phyloP scores from a whole-genome alignment of 306 rosid species.

The Quercus variabilis region DNA sequence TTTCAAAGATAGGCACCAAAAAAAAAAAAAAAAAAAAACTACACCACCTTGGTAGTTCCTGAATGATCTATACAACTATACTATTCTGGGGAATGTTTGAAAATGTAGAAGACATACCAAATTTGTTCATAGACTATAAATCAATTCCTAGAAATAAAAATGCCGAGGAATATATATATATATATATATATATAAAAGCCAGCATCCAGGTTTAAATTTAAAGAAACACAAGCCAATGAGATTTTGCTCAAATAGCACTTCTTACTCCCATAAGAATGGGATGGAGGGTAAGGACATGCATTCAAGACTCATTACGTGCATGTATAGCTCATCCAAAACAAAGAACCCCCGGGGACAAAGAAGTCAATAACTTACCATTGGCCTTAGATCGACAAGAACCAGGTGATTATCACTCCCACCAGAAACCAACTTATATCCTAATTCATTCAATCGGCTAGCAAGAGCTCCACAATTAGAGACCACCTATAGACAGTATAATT shows the following conservation, averaged over 20 bases:
- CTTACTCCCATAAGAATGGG: background rate
- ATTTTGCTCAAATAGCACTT: background rate
- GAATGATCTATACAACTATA: too few relatives aligned
- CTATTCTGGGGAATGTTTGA: too few relatives aligned
- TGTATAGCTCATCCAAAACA: background rate
- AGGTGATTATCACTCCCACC: slow-evolving; percentile 95
- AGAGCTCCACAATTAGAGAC: slow-evolving; percentile 88
- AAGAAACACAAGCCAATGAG: too few relatives aligned
- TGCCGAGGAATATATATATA: too few relatives aligned
- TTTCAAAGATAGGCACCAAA: too few relatives aligned
- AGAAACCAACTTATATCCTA: slow-evolving; percentile 83
- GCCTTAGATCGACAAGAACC: slow-evolving; percentile 92
- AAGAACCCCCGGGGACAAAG: background rate
- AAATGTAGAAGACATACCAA: too few relatives aligned
- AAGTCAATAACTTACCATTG: slow-evolving; percentile 56
- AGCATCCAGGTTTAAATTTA: background rate
- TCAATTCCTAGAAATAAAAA: too few relatives aligned
- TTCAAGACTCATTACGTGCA: background rate
- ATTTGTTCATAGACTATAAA: too few relatives aligned
- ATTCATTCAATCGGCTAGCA: slow-evolving; percentile 57
- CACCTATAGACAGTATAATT: slow-evolving; percentile 46
- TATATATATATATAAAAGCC: too few relatives aligned
- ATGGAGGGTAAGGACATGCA: background rate
- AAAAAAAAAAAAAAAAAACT: too few relatives aligned
- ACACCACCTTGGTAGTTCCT: too few relatives aligned